phyloP scores from a whole-genome alignment of 495 filamentous ascomycete genomes.

The Echria macrotheca region DNA sequence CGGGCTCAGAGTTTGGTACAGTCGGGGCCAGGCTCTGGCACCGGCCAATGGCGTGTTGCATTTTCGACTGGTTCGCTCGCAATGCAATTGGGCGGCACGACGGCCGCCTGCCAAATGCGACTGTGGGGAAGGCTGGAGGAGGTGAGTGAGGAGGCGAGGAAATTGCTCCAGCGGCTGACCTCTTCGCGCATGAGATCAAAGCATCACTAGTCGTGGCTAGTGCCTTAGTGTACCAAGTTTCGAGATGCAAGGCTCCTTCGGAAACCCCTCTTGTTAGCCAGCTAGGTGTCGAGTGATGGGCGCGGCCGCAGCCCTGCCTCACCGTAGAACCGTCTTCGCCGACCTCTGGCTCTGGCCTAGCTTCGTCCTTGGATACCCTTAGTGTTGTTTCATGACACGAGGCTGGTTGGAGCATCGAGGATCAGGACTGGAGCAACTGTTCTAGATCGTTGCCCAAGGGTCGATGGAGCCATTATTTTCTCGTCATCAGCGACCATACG shows the following conservation, averaged over 20 bases:
- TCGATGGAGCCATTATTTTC: too few species aligned
- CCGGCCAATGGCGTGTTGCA: neutral
- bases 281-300: too few species aligned
- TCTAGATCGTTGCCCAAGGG: too few species aligned
- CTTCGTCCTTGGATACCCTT: neutral
- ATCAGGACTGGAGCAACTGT: too few species aligned
- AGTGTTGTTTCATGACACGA: neutral
- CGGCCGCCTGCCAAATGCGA: too few species aligned
- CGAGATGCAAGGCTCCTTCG: neutral
- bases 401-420: neutral
- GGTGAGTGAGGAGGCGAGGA: neutral
- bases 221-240: constrained; percentile 15
- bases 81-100: constrained; percentile 5
- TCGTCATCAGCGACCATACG: too few species aligned
- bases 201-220: constrained; percentile 10
- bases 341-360: neutral
- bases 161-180: neutral
- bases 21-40: too few species aligned
- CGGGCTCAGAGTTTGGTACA: too few species aligned
- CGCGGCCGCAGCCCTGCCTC: neutral
- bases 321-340: neutral
- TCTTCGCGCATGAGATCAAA: constrained; percentile 1
- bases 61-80: neutral
- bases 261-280: neutral
- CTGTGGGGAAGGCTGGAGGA: neutral